Evolutionary conservation across 148 eudicot genomes (phyloP), one percentile per base, ranked within the genome.

Genomic region (Oxyria digyna): DNA sequence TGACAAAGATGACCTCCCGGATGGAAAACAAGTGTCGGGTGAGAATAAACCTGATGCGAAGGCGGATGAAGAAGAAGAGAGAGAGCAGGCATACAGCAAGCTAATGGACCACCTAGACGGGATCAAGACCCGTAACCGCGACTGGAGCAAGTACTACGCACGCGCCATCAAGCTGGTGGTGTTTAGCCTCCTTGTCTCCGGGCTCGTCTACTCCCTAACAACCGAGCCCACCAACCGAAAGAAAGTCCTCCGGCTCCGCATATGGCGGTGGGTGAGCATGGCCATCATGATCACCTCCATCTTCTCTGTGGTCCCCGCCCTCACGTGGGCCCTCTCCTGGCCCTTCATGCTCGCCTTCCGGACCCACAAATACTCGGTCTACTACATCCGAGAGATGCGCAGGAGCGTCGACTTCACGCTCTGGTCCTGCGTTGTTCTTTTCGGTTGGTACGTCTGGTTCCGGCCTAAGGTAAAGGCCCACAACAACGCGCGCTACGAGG

Each of bases 391-490:
- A 8, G 5, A 33, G 9, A n/a, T 63, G 17, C 32, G 33, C 13
- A 8, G 42, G 3, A 18, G 67, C 67, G 67, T 63, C 8, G 67
- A 63, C 40, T 21, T 12, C 42, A 63, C 67, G 38, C 67, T 63
- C 41, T 63, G 67, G 67, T 63, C 29, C 5, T 15, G 42, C 42
- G 11, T 37, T 21, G 40, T 63, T 0, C 41, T 63, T 18, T 4
- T 6, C 13, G 67, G 38, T 42, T 63, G 67, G 67, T 63, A 63
- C 67, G 20, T 29, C 10, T 63, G 67, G 67, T 63, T 63, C 67
- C 67, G 67, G 4, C 67, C 67, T 11, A 32, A 42, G 2, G 41
- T 63, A 41, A 31, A 32, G 42, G n/a, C n/a, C n/a, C n/a, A n/a
- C n/a, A n/a, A n/a, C n/a, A n/a, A n/a, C 42, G 33, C 29, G 38